Evolutionary conservation across 108 stramenopile genomes (phyloP), one percentile per base, ranked within the genome.

Genomic region (Skeletonema tropicum): DNA sequence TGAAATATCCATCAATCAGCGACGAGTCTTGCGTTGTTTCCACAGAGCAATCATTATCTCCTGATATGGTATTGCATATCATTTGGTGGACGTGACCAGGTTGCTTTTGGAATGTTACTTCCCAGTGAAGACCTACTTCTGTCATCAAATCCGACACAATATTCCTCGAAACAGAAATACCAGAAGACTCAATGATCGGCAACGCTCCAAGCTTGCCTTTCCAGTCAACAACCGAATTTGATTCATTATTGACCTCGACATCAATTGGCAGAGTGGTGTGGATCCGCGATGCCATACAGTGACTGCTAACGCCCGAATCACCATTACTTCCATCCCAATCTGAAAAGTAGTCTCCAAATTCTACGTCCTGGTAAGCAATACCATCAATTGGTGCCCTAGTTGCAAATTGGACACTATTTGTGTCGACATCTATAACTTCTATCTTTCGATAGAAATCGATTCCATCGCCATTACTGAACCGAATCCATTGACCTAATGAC

Each of bases 271-370:
- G 71, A 41, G 87, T 88, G 15, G 60, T 38, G 49, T 73, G 77
- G 46, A 80, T 59, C n/a, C 84, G 77, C 0, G 63, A 39, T 1
- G 60, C 69, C 12, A 63, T 32, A 64, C 91, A 92, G 46, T 73
- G 57, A 64, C 85, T 76, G 79, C 87, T 79, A 60, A 91, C 66
- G 64, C 93, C 86, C 21, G 74, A 78, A 10, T 17, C 45, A 23
- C 88, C 91, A 62, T 84, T 68, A 11, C 42, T 60, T 60, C 73
- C 83, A 55, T 74, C 49, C 60, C 87, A 90, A 68, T 92, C 91
- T 9, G 86, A 89, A 74, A 85, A 92, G 64, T 88, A 94, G 59
- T 70, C 61, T 3, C 93, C 93, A 57, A 71, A 80, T 73, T 94
- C 93, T 5, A 86, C 89, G 70, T 94, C 83, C 14, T 80, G 73